Conservation (phyloP, 192 early-diverging fungal genomes). For the Diversispora epigaea region DNA sequence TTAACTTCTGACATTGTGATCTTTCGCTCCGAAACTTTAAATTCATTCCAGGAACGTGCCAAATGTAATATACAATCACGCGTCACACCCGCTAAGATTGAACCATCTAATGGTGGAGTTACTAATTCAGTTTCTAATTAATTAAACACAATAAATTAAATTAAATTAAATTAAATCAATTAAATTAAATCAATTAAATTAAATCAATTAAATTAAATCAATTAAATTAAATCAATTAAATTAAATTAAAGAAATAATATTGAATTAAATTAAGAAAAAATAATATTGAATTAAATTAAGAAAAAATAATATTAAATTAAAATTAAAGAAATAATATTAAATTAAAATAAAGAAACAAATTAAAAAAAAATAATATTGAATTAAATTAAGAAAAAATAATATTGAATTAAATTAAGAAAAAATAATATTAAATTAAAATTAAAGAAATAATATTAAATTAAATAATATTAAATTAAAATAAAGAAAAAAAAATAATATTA, state of each 20-base stretch:
- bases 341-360: too few relatives aligned
- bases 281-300: too few relatives aligned
- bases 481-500: too few relatives aligned
- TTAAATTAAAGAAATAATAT: not conserved
- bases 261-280: too few relatives aligned
- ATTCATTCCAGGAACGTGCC: slow-evolving; percentile 77
- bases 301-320: not conserved
- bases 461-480: too few relatives aligned
- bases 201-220: not conserved
- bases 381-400: not conserved
- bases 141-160: too few relatives aligned
- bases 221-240: not conserved
- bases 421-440: slow-evolving; percentile 14
- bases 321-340: too few relatives aligned
- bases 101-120: slow-evolving; percentile 91
- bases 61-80: slow-evolving; percentile 87
- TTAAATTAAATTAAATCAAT: too few relatives aligned
- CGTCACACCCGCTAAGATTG: slow-evolving; percentile 93
- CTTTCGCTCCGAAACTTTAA: slow-evolving; percentile 83
- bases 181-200: not conserved
- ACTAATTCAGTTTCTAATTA: slow-evolving; percentile 71
- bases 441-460: too few relatives aligned
- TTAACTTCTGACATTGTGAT: slow-evolving; percentile 78
- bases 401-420: not conserved
- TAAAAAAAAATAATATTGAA: too few relatives aligned